phyloP scores from a whole-genome alignment of 2,329 filamentous ascomycete genomes.

The Ophiostoma australiae region DNA sequence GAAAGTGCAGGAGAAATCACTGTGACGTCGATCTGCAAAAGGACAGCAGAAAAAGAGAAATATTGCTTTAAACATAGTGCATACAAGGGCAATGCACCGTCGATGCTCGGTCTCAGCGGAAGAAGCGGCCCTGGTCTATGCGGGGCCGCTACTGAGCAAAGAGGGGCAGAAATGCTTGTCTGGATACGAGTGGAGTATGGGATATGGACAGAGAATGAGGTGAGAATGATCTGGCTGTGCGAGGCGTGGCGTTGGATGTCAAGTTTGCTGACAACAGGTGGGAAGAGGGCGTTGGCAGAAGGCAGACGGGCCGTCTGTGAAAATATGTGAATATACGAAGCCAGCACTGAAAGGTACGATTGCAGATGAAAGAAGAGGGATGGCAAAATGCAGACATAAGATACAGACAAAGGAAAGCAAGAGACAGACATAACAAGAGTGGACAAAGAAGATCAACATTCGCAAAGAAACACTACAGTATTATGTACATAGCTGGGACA shows the following conservation, averaged over 20 bases:
- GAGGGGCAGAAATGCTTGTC: constrained; percentile 16
- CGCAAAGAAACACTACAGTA: background rate
- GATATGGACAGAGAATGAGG: background rate
- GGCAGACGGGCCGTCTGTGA: background rate
- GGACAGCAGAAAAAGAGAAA: background rate
- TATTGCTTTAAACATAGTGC: background rate
- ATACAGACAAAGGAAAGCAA: background rate
- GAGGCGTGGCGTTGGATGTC: background rate
- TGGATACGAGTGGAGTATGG: background rate
- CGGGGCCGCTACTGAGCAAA: constrained; percentile 7
- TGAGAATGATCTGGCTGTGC: background rate
- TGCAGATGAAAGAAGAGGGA: background rate
- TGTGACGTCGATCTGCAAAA: background rate
- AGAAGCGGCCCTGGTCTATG: background rate
- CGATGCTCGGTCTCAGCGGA: constrained; percentile 11
- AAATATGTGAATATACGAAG: background rate
- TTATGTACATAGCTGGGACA: background rate
- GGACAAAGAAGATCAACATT: background rate
- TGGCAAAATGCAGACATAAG: background rate
- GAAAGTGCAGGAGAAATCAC: background rate
- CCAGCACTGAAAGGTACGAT: background rate
- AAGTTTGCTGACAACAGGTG: background rate
- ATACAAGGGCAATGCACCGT: background rate
- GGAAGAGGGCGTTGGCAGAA: background rate
- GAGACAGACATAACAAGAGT: background rate